Evolutionary conservation across 83 land plant genomes (phyloP), one percentile per base, ranked within the genome.

Genomic region (Larix sibirica): DNA sequence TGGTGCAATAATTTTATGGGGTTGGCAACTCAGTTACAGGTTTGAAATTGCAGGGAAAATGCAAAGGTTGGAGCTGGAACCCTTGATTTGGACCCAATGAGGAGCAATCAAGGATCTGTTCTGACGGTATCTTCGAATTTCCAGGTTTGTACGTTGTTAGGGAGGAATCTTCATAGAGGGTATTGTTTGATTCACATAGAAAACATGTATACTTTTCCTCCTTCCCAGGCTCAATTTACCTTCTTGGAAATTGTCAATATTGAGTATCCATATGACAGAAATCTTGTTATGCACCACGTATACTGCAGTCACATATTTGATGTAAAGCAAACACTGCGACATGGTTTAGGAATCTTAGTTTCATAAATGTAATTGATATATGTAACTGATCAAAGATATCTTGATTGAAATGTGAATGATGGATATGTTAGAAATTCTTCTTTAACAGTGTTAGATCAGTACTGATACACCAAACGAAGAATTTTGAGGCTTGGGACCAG

Each of bases 41-140:
- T 3, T 71, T 71, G 75, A 38, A 42, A 58, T 78, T 58, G 50
- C 86, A 96, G 98, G 87, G 93, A 93, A 78, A 85, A 79, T 86
- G 82, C 82, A 58, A 95, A 87, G 84, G 68, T 68, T 62, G 23
- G 73, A 18, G 68, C 81, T 50, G 86, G 50, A 81, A 3, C 59
- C 26, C 65, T 88, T 26, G 95, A 94, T 61, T 62, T 86, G 79
- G 98, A 96, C 65, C 85, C 82, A 36, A 82, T 83, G 26, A 93
- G 87, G 80, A 79, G 83, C 70, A 89, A 75, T 78, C 93, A 88
- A 76, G 65, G 86, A 28, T 84, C 99, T 62, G 81, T 89, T 21
- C 86, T 95, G 70, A 89, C 94, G 1, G 90, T 97, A 24, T 97
- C 99, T 62, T 97, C 99, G 23, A 97, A 97, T 86, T 97, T 97